phyloP scores from a whole-genome alignment of 1,284 basidiomycete species.

The Pascua sp. region DNA sequence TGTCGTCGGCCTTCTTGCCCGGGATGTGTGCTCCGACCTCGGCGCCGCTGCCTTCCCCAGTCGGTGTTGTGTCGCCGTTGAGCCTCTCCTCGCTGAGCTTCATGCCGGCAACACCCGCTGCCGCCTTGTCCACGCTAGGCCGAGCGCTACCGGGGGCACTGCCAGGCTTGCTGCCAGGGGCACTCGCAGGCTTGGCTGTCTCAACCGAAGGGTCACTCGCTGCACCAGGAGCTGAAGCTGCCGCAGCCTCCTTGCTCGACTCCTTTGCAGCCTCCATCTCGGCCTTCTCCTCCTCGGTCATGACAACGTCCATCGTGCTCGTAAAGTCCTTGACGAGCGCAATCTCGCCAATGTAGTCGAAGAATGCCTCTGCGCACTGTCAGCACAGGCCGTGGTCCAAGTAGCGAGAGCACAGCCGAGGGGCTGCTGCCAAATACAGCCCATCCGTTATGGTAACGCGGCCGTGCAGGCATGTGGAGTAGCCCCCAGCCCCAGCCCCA shows the following conservation, averaged over 20 bases:
- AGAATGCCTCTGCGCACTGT: conserved; percentile 43
- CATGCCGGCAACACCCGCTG: neutral
- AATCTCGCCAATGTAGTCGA: conserved; percentile 90
- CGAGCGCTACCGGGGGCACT: neutral
- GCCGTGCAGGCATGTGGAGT: no score
- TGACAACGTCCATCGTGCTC: conserved; percentile 50
- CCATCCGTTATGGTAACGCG: neutral
- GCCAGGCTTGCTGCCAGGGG: neutral
- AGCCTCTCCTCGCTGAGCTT: no score
- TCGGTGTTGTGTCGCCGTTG: conserved; percentile 12
- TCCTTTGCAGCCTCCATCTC: conserved; percentile 64
- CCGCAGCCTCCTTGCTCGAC: conserved; percentile 23
- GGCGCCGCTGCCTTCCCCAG: conserved; percentile 17
- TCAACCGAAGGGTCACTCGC: conserved; percentile 10
- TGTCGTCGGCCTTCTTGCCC: conserved; percentile 36
- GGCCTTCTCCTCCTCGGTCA: conserved; percentile 84
- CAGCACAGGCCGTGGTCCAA: conserved; percentile 2
- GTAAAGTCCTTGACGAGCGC: conserved; percentile 71
- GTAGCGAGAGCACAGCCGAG: no score
- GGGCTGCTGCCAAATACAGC: neutral
- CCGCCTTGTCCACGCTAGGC: conserved; percentile 9
- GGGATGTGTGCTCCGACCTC: conserved; percentile 28
- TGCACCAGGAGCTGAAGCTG: conserved; percentile 22
- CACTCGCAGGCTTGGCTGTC: neutral
- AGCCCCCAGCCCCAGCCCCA: no score